Evolutionary conservation across 2,329 filamentous ascomycete genomes (phyloP).

Genomic region (Xylaria sp.): DNA sequence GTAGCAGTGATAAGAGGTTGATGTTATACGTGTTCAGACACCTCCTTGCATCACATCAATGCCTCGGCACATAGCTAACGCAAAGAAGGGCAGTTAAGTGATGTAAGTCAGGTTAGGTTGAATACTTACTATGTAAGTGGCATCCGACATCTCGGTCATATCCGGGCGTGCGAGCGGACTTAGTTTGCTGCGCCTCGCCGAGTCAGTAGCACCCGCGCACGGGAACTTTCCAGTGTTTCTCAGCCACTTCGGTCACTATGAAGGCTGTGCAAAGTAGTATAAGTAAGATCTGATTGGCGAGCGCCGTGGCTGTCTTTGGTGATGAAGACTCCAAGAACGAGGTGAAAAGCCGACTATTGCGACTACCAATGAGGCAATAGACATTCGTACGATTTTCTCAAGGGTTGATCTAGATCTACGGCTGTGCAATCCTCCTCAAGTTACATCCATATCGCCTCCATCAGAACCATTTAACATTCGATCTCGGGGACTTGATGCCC

Average conservation of each 20-base stretch:
- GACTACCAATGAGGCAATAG: background rate
- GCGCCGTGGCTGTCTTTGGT: background rate
- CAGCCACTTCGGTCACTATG: slow-evolving; percentile 16
- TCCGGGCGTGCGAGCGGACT: slow-evolving; percentile 18
- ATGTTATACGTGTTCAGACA: background rate
- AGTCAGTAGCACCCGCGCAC: slow-evolving; percentile 6
- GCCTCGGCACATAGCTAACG: slow-evolving; percentile 2
- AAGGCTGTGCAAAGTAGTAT: slow-evolving; percentile 27
- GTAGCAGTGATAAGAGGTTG: background rate
- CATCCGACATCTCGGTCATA: slow-evolving; percentile 2
- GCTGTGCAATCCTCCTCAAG: background rate
- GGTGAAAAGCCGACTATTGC: background rate
- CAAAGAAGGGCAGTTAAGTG: background rate
- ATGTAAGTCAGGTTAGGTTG: background rate
- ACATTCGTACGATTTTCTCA: slow-evolving; percentile 14
- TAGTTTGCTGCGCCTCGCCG: slow-evolving; percentile 34
- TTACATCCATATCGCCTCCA: slow-evolving; percentile 1
- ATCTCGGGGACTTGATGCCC: slow-evolving; percentile 3
- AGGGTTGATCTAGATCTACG: slow-evolving; percentile 3
- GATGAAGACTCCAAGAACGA: background rate
- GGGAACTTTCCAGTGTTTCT: background rate
- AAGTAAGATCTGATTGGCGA: background rate
- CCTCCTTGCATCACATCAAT: slow-evolving; percentile 3
- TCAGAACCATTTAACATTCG: slow-evolving; percentile 11
- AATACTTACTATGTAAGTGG: too few species aligned